phyloP scores from a whole-genome alignment of 2,329 filamentous ascomycete species.

The Penicillium thymicola region DNA sequence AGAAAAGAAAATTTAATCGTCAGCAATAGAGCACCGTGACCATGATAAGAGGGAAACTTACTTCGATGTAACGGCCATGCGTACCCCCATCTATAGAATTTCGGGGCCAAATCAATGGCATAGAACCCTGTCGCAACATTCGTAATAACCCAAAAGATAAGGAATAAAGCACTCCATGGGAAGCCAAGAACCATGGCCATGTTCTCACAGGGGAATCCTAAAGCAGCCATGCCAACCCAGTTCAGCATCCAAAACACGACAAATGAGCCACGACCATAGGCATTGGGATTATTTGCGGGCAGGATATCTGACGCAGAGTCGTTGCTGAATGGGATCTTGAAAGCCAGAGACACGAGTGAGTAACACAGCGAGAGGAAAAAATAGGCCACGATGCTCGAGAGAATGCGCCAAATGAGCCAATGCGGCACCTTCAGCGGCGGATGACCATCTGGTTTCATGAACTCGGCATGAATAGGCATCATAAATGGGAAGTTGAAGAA shows the following conservation, averaged over 20 bases:
- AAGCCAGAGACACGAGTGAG: constrained; percentile 61
- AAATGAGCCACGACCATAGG: constrained; percentile 58
- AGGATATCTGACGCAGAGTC: constrained; percentile 45
- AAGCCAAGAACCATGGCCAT: constrained; percentile 60
- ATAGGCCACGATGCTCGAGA: constrained; percentile 56
- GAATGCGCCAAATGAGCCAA: constrained; percentile 57
- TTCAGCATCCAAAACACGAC: constrained; percentile 63
- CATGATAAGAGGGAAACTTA: constrained; percentile 26
- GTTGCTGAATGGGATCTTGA: constrained; percentile 60
- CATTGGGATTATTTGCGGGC: constrained; percentile 49
- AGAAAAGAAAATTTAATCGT: not conserved
- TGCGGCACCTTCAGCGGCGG: constrained; percentile 58
- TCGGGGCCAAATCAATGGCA: constrained; percentile 55
- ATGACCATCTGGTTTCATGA: constrained; percentile 50
- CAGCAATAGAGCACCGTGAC: not conserved
- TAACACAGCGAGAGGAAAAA: constrained; percentile 62
- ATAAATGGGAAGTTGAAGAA: constrained; percentile 67
- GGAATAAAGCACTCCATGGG: constrained; percentile 61
- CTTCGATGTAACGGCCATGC: constrained; percentile 61
- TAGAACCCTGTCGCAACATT: constrained; percentile 63
- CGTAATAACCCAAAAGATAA: constrained; percentile 66
- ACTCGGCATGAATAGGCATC: constrained; percentile 60
- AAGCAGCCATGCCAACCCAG: constrained; percentile 60
- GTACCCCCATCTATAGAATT: constrained; percentile 62
- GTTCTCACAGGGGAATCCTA: constrained; percentile 64